Percentiles rank a stretch among this genome's conserved stretches.
phyloP scores from a whole-genome alignment of 495 filamentous ascomycete genomes.

The Lasiosphaeria hispida region DNA sequence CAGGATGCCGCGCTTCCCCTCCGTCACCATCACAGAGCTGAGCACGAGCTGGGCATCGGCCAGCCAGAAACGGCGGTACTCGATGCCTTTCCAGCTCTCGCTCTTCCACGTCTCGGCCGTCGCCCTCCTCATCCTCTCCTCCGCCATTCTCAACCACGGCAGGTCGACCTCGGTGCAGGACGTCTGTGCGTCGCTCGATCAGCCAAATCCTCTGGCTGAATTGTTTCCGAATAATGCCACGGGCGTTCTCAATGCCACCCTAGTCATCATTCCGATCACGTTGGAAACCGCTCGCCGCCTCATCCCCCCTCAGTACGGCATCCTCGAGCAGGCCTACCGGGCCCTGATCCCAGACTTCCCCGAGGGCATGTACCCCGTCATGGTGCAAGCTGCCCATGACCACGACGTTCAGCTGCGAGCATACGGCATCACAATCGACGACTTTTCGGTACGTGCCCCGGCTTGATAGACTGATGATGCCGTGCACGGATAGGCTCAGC shows the following conservation, averaged over 20 bases:
- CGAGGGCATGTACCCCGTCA: slow-evolving; percentile 43
- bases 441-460: slow-evolving; percentile 39
- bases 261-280: slow-evolving; percentile 41
- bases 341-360: slow-evolving; percentile 39
- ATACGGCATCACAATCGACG: slow-evolving; percentile 35
- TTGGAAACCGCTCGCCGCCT: slow-evolving; percentile 32
- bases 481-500: background rate
- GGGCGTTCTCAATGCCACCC: slow-evolving; percentile 42
- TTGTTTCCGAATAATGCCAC: slow-evolving; percentile 38
- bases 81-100: slow-evolving; percentile 26
- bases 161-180: slow-evolving; percentile 15
- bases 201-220: slow-evolving; percentile 34
- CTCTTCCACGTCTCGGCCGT: slow-evolving; percentile 25
- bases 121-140: slow-evolving; percentile 24
- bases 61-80: slow-evolving; percentile 18
- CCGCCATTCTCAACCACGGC: slow-evolving; percentile 24
- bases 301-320: slow-evolving; percentile 37
- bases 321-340: slow-evolving; percentile 40
- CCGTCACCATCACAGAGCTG: slow-evolving; percentile 19
- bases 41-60: slow-evolving; percentile 20
- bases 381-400: slow-evolving; percentile 44
- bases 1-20: slow-evolving; percentile 29
- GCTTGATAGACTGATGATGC: background rate
- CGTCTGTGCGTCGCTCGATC: slow-evolving; percentile 37
- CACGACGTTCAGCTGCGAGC: slow-evolving; percentile 40